These are phyloP conservation scores for Beauveria scarabaeidicola DNA, from an alignment of 2,329 filamentous ascomycete species.

Conservation along the genomic window DNA sequence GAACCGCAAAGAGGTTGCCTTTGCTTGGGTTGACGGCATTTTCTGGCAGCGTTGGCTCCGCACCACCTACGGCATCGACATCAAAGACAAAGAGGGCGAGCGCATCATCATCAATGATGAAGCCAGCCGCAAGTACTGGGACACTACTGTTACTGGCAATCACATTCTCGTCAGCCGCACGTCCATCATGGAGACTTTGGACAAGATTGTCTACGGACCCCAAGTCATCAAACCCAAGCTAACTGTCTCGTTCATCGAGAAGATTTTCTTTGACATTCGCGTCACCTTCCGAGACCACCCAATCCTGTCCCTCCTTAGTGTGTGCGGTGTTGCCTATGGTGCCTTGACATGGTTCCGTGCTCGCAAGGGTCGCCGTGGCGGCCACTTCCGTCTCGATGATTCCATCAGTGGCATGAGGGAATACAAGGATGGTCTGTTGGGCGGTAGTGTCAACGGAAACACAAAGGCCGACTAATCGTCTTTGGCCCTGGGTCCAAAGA, in stretches of 20 bases:
- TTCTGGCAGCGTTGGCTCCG: slow-evolving; percentile 98
- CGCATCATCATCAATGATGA: slow-evolving; percentile 86
- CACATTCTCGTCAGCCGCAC: slow-evolving; percentile 83
- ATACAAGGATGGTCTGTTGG: slow-evolving; percentile 58
- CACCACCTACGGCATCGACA: slow-evolving; percentile 88
- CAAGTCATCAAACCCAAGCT: slow-evolving; percentile 68
- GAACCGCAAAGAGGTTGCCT: slow-evolving; percentile 79
- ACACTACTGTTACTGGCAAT: slow-evolving; percentile 80
- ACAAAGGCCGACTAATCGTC: slow-evolving; percentile 42
- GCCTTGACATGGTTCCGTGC: slow-evolving; percentile 45
- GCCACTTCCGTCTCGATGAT: slow-evolving; percentile 56
- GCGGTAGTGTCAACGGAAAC: slow-evolving; percentile 35
- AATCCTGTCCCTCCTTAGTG: slow-evolving; percentile 47
- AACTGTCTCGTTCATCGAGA: slow-evolving; percentile 63
- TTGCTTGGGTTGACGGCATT: slow-evolving; percentile 93
- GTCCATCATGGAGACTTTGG: slow-evolving; percentile 80
- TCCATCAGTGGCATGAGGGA: slow-evolving; percentile 37
- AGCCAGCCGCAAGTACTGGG: slow-evolving; percentile 91
- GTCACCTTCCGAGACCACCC: slow-evolving; percentile 51
- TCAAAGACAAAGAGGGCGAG: slow-evolving; percentile 76
- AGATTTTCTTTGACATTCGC: slow-evolving; percentile 60
- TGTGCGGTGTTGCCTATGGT: slow-evolving; percentile 48
- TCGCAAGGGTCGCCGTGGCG: slow-evolving; percentile 44
- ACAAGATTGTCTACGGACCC: slow-evolving; percentile 59
- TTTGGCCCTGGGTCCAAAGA: too few relatives aligned